A percentile compares a stretch with the other conserved stretches of the same genome.
These are phyloP conservation scores for Fusarium mexicanum DNA, from an alignment of 2,329 filamentous ascomycete species.

Conservation along the genomic window DNA sequence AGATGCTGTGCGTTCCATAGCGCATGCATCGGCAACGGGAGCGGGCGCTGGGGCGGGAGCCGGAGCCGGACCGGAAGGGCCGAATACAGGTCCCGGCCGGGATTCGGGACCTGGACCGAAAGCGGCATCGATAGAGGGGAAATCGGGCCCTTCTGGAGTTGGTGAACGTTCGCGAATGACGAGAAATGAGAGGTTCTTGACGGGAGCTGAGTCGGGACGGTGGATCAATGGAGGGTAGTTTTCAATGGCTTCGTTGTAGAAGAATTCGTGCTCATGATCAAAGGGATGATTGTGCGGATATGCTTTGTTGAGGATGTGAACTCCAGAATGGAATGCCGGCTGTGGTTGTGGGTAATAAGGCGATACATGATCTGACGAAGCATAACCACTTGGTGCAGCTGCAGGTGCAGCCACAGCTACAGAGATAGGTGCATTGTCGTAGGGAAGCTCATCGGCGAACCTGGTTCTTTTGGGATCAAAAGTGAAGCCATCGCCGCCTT, in stretches of 20 bases:
- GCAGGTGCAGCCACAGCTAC: conserved; percentile 1
- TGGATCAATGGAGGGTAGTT: conserved; percentile 19
- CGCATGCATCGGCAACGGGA: conserved; percentile 28
- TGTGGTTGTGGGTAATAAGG: conserved; percentile 10
- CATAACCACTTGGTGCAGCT: conserved; percentile 18
- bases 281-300: conserved; percentile 9
- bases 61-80: conserved; percentile 17
- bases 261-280: conserved; percentile 19
- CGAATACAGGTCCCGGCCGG: conserved; percentile 30
- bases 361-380: not conserved
- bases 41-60: not conserved
- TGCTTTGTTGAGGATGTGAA: conserved; percentile 16
- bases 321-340: not conserved
- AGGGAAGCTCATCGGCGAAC: conserved; percentile 26
- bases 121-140: conserved; percentile 23
- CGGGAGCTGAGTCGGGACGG: conserved; percentile 42
- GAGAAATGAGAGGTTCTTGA: conserved; percentile 50
- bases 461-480: conserved; percentile 39
- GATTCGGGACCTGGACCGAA: conserved; percentile 26
- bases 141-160: conserved; percentile 35
- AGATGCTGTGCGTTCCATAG: conserved; percentile 61
- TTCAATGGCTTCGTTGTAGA: conserved; percentile 25
- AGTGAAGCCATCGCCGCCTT: conserved; percentile 45
- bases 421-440: conserved; percentile 8
- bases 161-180: conserved; percentile 51